A percentile compares a stretch with the other conserved stretches of the same genome.
These are phyloP conservation scores for Patellaria atrata DNA, from an alignment of 495 filamentous ascomycete genomes.

Conservation along the genomic window DNA sequence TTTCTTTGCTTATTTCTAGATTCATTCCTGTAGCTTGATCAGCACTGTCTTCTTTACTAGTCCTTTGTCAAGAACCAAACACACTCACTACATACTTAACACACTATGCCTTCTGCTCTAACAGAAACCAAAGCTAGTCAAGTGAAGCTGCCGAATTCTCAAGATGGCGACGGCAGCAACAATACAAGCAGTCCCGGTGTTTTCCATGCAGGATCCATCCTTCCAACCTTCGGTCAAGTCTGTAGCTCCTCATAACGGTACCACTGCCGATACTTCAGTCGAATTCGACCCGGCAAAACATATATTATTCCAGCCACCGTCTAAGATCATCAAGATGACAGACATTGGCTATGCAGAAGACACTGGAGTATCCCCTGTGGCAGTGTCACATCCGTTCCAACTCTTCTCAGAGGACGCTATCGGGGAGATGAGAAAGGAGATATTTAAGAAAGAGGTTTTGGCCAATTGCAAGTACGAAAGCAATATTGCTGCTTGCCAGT, in stretches of 20 bases:
- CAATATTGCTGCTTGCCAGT: conserved; percentile 48
- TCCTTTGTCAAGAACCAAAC: too few species aligned
- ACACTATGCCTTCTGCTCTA: too few species aligned
- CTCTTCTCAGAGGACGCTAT: conserved; percentile 57
- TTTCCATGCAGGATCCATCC: neutral
- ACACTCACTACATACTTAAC: too few species aligned
- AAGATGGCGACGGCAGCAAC: neutral
- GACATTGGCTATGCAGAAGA: conserved; percentile 42
- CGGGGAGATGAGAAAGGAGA: conserved; percentile 49
- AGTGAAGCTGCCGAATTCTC: too few species aligned
- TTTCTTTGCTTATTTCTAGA: too few species aligned
- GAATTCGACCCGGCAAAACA: conserved; percentile 41
- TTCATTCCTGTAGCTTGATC: too few species aligned
- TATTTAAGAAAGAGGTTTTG: conserved; percentile 48
- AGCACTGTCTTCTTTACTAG: too few species aligned
- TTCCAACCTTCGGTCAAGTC: neutral
- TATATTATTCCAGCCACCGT: conserved; percentile 36
- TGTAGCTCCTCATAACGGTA: neutral
- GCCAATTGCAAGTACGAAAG: conserved; percentile 49
- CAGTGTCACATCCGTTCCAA: conserved; percentile 58
- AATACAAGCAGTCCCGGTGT: neutral
- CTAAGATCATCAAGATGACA: conserved; percentile 42
- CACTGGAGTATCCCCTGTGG: conserved; percentile 47
- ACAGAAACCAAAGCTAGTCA: too few species aligned
- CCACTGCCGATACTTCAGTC: conserved; percentile 1